Evolutionary conservation across 768 basidiomycete genomes (phyloP), one percentile per base, ranked within the genome.

Genomic region (Boletus huronensis): DNA sequence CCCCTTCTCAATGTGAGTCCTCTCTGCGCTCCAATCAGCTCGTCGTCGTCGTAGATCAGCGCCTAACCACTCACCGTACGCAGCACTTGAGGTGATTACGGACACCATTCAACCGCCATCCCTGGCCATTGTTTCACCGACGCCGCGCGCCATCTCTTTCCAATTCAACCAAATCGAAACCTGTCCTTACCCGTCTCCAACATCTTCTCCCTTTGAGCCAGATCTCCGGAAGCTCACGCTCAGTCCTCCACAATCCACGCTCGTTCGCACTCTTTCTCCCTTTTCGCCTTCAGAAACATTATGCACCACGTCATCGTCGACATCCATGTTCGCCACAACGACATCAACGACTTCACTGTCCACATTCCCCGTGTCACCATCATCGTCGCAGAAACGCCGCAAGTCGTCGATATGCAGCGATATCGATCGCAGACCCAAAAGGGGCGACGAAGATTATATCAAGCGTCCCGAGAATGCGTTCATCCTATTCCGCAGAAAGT

Each of bases 381-480:
- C 74, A 23, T 68, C 72, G 11, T 67, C 70, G 48, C 76, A 77
- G 62, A 79, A 79, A 64, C 81, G 81, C 48, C 77, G 81, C 68
- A 83, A 81, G 51, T 76, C 77, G 42, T 77, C 74, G 48, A 72
- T 72, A 64, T 77, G 69, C 64, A 76, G 76, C 69, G 73, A 68
- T 50, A 63, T 73, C 64, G 83, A 84, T 56, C 81, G 81, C 59
- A 61, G 71, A 53, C 71, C 78, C 9, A 77, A 75, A 69, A 78
- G 85, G 75, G 88, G 88, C 61, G 88, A 90, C 70, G 86, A 87
- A 46, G 87, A 88, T 70, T 90, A 90, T 65, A 83, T 90, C 75
- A 89, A 89, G 71, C 83, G 88, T 40, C 88, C 88, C 2, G 86
- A 88, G 73, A 90, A 90, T 64, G 88, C 88, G 8, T 90, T 90